These are phyloP conservation scores for Pseudodiploospora longispora DNA, from an alignment of 2,329 filamentous ascomycete species.

Conservation along the genomic window DNA sequence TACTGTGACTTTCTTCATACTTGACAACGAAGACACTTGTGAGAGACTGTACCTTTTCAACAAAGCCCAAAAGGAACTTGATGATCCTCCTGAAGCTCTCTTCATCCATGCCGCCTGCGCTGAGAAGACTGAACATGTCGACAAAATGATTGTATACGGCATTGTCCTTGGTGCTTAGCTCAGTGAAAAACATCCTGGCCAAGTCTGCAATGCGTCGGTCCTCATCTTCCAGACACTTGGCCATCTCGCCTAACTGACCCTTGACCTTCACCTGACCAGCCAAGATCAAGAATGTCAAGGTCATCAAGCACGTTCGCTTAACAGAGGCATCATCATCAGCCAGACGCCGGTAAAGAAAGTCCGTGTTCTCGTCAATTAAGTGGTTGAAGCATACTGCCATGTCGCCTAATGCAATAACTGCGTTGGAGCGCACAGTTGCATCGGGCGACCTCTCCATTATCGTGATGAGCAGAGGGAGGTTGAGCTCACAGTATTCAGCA, in stretches of 20 bases:
- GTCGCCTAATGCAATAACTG: constrained; percentile 92
- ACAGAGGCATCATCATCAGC: constrained; percentile 84
- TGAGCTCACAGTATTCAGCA: constrained; percentile 89
- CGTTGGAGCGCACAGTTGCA: constrained; percentile 87
- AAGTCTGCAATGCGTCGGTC: constrained; percentile 91
- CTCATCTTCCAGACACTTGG: constrained; percentile 94
- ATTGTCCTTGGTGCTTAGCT: constrained; percentile 96
- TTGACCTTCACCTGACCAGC: constrained; percentile 99
- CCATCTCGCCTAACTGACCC: constrained; percentile 97
- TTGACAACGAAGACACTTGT: constrained; percentile 1
- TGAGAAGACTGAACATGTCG: constrained; percentile 94
- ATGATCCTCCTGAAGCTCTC: constrained; percentile 80
- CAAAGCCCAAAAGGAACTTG: constrained; percentile 88
- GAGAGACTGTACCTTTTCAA: constrained; percentile 71
- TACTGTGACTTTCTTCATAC: no score
- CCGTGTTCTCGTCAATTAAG: constrained; percentile 96
- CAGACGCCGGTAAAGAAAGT: constrained; percentile 89
- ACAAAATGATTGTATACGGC: constrained; percentile 99
- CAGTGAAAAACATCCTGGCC: constrained; percentile 96
- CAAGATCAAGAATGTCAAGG: constrained; percentile 90
- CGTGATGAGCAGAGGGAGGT: constrained; percentile 88
- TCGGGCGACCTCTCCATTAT: constrained; percentile 94
- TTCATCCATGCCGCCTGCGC: constrained; percentile 76
- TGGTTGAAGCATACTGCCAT: constrained; percentile 99
- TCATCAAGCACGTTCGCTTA: constrained; percentile 97